Conservation (phyloP, 2,329 filamentous ascomycete species). For the Verticillium dahliae region DNA sequence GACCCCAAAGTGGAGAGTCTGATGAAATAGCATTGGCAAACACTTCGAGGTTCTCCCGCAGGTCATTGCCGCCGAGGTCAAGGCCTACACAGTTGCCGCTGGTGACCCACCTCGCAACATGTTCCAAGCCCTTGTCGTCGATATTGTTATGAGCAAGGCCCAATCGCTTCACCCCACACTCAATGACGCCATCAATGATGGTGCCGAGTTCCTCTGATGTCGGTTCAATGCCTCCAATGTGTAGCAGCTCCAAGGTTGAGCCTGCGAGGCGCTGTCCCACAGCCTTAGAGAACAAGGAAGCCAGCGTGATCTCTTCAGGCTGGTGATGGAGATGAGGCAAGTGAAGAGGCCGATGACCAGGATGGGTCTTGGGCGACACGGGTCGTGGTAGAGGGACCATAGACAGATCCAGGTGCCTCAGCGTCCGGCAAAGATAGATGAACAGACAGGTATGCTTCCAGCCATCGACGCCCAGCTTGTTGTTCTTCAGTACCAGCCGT, state of each 20-base stretch:
- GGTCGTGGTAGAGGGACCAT: slow-evolving; percentile 66
- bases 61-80: slow-evolving; percentile 81
- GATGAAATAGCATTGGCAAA: slow-evolving; percentile 47
- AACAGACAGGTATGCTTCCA: slow-evolving; percentile 92
- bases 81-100: slow-evolving; percentile 78
- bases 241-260: slow-evolving; percentile 70
- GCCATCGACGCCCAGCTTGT: slow-evolving; percentile 78
- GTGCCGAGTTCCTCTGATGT: slow-evolving; percentile 63
- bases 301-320: slow-evolving; percentile 25
- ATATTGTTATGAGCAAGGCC: slow-evolving; percentile 80
- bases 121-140: slow-evolving; percentile 63
- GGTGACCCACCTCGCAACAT: slow-evolving; percentile 70
- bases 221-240: slow-evolving; percentile 73
- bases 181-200: slow-evolving; percentile 75
- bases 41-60: slow-evolving; percentile 46
- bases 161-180: slow-evolving; percentile 70
- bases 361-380: slow-evolving; percentile 8
- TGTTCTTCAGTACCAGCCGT: slow-evolving; percentile 83
- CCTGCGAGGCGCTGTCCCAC: slow-evolving; percentile 73
- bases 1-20: slow-evolving; percentile 61
- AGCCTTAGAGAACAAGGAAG: slow-evolving; percentile 60
- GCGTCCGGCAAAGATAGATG: slow-evolving; percentile 78
- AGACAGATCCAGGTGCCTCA: slow-evolving; percentile 82
- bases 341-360: slow-evolving; percentile 19
- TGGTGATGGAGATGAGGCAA: slow-evolving; percentile 18